Conservation (phyloP, 177 flowering plant species). For the Telopea speciosissima region DNA sequence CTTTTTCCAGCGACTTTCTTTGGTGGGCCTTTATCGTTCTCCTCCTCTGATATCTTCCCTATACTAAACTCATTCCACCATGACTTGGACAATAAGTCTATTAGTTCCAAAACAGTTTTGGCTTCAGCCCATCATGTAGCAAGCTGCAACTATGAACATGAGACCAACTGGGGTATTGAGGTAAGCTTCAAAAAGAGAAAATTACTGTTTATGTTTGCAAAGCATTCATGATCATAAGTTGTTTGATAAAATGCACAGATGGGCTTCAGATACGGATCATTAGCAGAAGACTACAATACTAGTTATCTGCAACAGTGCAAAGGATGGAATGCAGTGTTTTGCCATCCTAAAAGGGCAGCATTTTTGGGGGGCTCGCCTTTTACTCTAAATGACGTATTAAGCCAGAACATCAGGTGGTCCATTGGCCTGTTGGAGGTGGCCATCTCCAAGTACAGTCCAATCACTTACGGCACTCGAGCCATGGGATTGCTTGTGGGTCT, state of each 20-base stretch:
- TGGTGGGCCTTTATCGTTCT: background rate
- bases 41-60: background rate
- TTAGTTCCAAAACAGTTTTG: slow-evolving; percentile 7
- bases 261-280: slow-evolving; percentile 54
- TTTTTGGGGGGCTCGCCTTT: slow-evolving; percentile 50
- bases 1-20: background rate
- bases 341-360: slow-evolving; percentile 50
- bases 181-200: slow-evolving; percentile 28
- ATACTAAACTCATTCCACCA: background rate
- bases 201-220: no score
- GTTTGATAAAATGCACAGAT: slow-evolving; percentile 26
- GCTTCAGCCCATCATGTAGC: slow-evolving; percentile 42
- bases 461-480: no score
- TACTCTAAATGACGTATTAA: slow-evolving; percentile 9
- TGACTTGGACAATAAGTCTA: background rate
- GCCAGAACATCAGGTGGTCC: no score
- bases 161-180: slow-evolving; percentile 47
- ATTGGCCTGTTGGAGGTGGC: no score
- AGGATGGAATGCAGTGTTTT: slow-evolving; percentile 53
- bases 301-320: slow-evolving; percentile 47
- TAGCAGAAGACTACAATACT: slow-evolving; percentile 50
- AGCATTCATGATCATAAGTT: no score
- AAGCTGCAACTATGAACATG: slow-evolving; percentile 37
- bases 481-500: no score
- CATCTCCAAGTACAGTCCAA: no score